These are phyloP conservation scores for Cucurbitaria berberidis DNA, from an alignment of 2,329 filamentous ascomycete species.

Conservation along the genomic window DNA sequence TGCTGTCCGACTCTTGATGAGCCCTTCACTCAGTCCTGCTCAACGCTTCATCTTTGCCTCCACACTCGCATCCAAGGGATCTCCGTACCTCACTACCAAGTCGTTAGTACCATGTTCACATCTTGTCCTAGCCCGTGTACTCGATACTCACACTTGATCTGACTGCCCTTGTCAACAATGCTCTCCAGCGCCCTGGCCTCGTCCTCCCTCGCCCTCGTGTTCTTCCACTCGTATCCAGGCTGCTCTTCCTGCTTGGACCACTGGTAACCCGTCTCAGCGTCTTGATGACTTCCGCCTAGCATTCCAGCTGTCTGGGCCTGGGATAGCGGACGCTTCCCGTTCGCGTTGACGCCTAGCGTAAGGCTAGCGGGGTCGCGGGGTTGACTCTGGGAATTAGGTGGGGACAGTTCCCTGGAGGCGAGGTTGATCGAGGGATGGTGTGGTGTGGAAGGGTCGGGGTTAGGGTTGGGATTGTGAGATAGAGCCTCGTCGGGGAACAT, in stretches of 20 bases:
- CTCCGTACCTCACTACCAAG: slow-evolving; percentile 41
- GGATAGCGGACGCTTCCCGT: slow-evolving; percentile 45
- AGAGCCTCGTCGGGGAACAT: slow-evolving; percentile 54
- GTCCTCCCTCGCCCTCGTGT: slow-evolving; percentile 45
- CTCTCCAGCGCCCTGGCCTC: slow-evolving; percentile 41
- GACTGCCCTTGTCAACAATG: slow-evolving; percentile 42
- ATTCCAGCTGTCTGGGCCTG: slow-evolving; percentile 19
- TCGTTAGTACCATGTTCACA: slow-evolving; percentile 15
- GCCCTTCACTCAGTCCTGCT: slow-evolving; percentile 6
- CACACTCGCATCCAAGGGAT: slow-evolving; percentile 42
- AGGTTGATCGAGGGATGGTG: slow-evolving; percentile 37
- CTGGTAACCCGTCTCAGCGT: slow-evolving; percentile 44
- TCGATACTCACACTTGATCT: slow-evolving; percentile 43
- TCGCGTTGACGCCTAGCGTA: slow-evolving; percentile 36
- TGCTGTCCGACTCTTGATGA: neutral
- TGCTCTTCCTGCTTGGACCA: slow-evolving; percentile 47
- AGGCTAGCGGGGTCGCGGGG: slow-evolving; percentile 30
- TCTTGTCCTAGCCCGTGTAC: neutral
- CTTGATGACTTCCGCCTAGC: slow-evolving; percentile 15
- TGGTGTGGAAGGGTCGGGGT: slow-evolving; percentile 47
- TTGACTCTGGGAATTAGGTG: slow-evolving; percentile 58
- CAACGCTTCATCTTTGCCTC: slow-evolving; percentile 35
- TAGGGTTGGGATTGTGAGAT: slow-evolving; percentile 15
- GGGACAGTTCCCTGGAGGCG: slow-evolving; percentile 58
- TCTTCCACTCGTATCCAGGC: slow-evolving; percentile 49